phyloP scores from a whole-genome alignment of 352 stramenopile species.

The Globisporangium paroecandrum region DNA sequence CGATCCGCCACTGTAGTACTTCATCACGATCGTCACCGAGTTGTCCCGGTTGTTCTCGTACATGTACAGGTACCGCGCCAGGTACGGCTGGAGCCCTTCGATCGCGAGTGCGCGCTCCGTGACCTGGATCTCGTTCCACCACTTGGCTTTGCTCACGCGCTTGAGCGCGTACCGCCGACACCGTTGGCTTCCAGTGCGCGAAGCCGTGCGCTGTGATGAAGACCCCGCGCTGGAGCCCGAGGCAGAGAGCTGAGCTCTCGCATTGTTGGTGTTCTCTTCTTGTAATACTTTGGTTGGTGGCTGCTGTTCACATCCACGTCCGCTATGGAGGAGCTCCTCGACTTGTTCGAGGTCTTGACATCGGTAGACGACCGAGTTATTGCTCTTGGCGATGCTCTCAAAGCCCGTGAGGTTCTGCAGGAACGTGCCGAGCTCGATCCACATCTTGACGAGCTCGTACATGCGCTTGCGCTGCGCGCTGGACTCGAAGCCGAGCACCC shows the following conservation, averaged over 20 bases:
- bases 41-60: slow-evolving; percentile 50
- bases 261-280: background rate
- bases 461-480: slow-evolving; percentile 38
- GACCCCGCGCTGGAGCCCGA: background rate
- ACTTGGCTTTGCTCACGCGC: slow-evolving; percentile 33
- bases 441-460: slow-evolving; percentile 47
- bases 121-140: slow-evolving; percentile 35
- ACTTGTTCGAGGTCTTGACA: slow-evolving; percentile 31
- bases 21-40: slow-evolving; percentile 59
- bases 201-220: background rate
- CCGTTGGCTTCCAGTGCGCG: background rate
- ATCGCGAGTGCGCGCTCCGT: slow-evolving; percentile 39
- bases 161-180: slow-evolving; percentile 45
- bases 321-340: slow-evolving; percentile 5
- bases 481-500: slow-evolving; percentile 47
- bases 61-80: slow-evolving; percentile 52
- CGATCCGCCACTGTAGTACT: slow-evolving; percentile 53
- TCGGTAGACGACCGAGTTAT: slow-evolving; percentile 53
- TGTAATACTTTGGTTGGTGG: background rate
- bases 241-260: background rate
- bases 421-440: slow-evolving; percentile 54
- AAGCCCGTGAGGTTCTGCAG: slow-evolving; percentile 44
- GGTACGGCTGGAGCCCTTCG: slow-evolving; percentile 35
- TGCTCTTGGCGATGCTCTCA: slow-evolving; percentile 43
- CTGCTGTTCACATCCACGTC: background rate